Evolutionary conservation across 2,329 filamentous ascomycete species (phyloP), one percentile per base, ranked within the genome.

Genomic region (Claviceps sp.): DNA sequence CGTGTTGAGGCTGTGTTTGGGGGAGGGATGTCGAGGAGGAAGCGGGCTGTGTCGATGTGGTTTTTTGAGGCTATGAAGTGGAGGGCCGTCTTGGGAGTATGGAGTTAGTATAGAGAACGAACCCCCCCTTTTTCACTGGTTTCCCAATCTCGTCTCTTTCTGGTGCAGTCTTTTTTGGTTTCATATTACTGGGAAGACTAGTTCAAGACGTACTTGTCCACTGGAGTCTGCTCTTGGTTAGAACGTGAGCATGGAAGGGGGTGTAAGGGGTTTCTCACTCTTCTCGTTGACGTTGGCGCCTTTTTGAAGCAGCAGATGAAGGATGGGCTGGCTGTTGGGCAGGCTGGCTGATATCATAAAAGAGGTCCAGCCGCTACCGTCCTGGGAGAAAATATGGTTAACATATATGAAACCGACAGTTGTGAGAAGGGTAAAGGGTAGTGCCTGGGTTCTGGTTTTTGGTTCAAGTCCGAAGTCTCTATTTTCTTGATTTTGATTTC

Each of bases 1-100:
- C 91, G 76, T 1, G 89, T 80, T 4, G 84, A 88, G 13, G 88
- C 91, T 1, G 77, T 70, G 0, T 76, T 74, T 53, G 86, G 85
- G 59, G 82, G 76, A 18, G 78, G 16, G 2, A 44, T 44, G 16
- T 37, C 75, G 41, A 98, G 70, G n/a, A 98, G 78, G 53, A 81
- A 81, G 48, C 83, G 84, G 26, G 88, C 88, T 6, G 86, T 76
- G 57, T 94, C 87, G 45, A 96, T 72, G 63, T 95, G 90, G 61
- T 81, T 81, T 68, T 98, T 98, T 37, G 89, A 95, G 14, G 87
- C 85, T 48, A 89, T 82, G 64, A 97, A 95, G 68, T 97, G 91
- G 20, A 98, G 78, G 9, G 85, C 88, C 22, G 89, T 95, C 79
- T 94, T 13, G 13, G 22, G 3, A 14, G 4, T 13, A 18, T 8